phyloP scores from a whole-genome alignment of 495 filamentous ascomycete genomes.

The Xylaria cubensis region DNA sequence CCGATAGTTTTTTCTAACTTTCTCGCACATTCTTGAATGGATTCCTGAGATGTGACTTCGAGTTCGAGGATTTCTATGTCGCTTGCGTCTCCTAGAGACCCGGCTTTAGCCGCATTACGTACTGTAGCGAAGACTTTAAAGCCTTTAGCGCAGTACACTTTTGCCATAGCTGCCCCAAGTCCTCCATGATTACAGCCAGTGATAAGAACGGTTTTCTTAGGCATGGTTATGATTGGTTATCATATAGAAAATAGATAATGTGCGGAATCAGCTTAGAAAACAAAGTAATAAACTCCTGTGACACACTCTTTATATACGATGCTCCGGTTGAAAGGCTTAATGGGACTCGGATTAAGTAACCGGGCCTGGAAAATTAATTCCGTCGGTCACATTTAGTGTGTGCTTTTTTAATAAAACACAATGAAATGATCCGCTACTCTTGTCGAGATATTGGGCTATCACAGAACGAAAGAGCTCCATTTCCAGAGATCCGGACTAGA shows the following conservation, averaged over 20 bases:
- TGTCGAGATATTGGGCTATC: background rate
- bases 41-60: constrained; percentile 44
- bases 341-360: background rate
- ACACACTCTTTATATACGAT: background rate
- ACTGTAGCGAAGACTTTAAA: constrained; percentile 54
- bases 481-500: background rate
- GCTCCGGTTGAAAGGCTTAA: background rate
- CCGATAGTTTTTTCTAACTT: constrained; percentile 38
- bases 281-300: background rate
- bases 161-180: constrained; percentile 51
- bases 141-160: constrained; percentile 44
- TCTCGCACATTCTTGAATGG: constrained; percentile 33
- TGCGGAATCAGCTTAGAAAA: background rate
- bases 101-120: constrained; percentile 50
- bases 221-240: background rate
- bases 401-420: background rate
- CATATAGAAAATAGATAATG: background rate
- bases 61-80: constrained; percentile 42
- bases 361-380: background rate
- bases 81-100: constrained; percentile 28
- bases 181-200: constrained; percentile 57
- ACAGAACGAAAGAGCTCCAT: background rate
- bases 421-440: background rate
- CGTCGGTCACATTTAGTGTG: background rate
- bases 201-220: constrained; percentile 42